Evolutionary conservation across 2,329 filamentous ascomycete genomes (phyloP), one percentile per base, ranked within the genome.

Genomic region (Alternaria novae-zelandiae): DNA sequence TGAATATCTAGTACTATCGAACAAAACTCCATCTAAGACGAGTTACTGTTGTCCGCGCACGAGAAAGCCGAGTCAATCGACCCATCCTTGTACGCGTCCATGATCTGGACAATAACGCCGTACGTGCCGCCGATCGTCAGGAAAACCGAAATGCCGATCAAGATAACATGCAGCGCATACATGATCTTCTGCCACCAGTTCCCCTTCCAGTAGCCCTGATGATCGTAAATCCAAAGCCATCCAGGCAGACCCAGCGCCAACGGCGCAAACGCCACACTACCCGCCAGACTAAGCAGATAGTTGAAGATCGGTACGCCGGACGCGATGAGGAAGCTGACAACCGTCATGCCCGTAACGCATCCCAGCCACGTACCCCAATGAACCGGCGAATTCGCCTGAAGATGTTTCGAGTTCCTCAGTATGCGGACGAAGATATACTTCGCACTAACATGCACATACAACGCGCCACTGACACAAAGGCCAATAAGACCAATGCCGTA

Each of bases 361-460:
- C 78, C 73, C 0, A 87, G 71, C 86, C 86, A 88, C 0, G 82
- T 79, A 5, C 88, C 88, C 68, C 87, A 89, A 89, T 88, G 86
- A 0, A 84, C 69, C 13, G 81, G 10, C 0, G 83, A 85, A 73
- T 86, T 86, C n/a, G 78, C 74, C 67, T 86, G 84, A 6, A 88
- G 76, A 69, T 88, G 86, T 3, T 64, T 71, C 2, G 84, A 84
- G 63, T 85, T 80, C 17, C 86, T 81, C 15, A 88, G 77, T 20
- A 87, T 81, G 5, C 86, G 83, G 15, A 88, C 86, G 69, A 88
- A 88, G 54, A 86, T 74, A 68, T 87, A 87, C 69, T 88, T 88
- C 2, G 85, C 82, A 1, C 83, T 83, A 10, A 86, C 79, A 71
- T 87, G 85, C 13, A 83, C 71, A 66, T 84, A 85, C 1, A 85